Conservation (phyloP, 306 rosid genomes). For the Lathyrus tuberosus region DNA sequence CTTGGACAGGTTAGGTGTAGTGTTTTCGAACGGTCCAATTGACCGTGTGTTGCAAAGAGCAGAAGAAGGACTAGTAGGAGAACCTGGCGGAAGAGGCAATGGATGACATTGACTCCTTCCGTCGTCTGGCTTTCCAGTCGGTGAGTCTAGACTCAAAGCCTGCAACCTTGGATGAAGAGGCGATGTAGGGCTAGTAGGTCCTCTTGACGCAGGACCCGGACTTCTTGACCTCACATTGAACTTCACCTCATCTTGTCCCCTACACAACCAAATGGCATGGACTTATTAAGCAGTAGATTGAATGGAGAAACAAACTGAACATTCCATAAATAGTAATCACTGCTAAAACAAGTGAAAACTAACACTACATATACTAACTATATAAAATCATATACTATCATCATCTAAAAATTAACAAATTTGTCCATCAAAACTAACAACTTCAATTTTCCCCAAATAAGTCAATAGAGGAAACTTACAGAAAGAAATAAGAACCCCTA, state of each 20-base stretch:
- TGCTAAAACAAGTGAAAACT: slow-evolving; percentile 5
- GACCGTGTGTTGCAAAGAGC: slow-evolving; percentile 50
- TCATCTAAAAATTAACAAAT: slow-evolving; percentile 11
- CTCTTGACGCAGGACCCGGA: slow-evolving; percentile 78
- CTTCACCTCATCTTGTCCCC: slow-evolving; percentile 66
- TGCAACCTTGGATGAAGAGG: slow-evolving; percentile 72
- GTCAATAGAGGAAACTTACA: not conserved
- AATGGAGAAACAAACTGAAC: slow-evolving; percentile 31
- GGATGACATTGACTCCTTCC: slow-evolving; percentile 76
- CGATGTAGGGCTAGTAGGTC: slow-evolving; percentile 90
- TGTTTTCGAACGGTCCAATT: slow-evolving; percentile 46
- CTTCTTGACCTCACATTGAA: slow-evolving; percentile 59
- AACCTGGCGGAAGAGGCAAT: slow-evolving; percentile 94
- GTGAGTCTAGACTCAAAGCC: slow-evolving; percentile 64
- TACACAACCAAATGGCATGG: slow-evolving; percentile 44
- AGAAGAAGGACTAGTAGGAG: slow-evolving; percentile 89
- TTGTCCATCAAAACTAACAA: slow-evolving; percentile 22
- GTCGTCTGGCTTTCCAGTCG: slow-evolving; percentile 72
- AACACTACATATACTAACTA: not conserved
- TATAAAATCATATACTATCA: not conserved
- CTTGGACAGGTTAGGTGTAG: slow-evolving; percentile 49
- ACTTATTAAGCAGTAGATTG: slow-evolving; percentile 35
- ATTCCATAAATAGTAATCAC: slow-evolving; percentile 18
- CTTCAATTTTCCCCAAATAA: slow-evolving; percentile 12
- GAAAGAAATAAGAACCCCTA: not conserved